phyloP scores from a whole-genome alignment of 768 basidiomycete genomes.

The Podaxis carcinomalis region DNA sequence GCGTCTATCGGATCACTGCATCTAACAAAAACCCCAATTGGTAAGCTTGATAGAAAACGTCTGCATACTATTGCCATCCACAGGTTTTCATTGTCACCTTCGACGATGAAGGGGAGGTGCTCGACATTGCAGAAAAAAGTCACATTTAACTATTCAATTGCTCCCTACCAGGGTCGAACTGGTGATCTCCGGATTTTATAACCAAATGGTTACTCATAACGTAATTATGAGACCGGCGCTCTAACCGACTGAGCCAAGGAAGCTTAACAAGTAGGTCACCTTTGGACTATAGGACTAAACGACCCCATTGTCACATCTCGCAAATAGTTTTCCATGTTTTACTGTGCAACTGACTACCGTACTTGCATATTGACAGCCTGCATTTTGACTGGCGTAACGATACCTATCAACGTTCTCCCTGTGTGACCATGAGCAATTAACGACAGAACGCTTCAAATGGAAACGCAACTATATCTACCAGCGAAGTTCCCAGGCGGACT shows the following conservation, averaged over 20 bases:
- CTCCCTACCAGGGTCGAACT: conserved; percentile 12
- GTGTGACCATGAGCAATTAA: not conserved
- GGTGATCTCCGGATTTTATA: conserved; percentile 11
- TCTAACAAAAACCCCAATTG: too few species aligned
- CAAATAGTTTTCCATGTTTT: not conserved
- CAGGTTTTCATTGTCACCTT: too few species aligned
- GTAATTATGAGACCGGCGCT: conserved; percentile 11
- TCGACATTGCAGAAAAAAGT: too few species aligned
- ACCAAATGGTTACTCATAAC: not conserved
- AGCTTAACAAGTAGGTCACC: not conserved
- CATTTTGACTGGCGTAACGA: not conserved
- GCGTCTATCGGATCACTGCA: too few species aligned
- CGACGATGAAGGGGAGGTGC: too few species aligned
- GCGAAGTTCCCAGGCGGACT: conserved; percentile 19
- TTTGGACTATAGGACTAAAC: not conserved
- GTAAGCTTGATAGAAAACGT: too few species aligned
- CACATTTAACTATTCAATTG: not conserved
- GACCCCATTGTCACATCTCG: not conserved
- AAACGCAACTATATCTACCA: not conserved
- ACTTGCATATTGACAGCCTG: too few species aligned
- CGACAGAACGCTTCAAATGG: not conserved
- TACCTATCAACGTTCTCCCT: not conserved
- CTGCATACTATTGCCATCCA: too few species aligned
- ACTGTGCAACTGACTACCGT: too few species aligned
- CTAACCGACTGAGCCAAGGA: conserved; percentile 12